Conservation (phyloP, 768 basidiomycete species). For the Trametes cubensis region DNA sequence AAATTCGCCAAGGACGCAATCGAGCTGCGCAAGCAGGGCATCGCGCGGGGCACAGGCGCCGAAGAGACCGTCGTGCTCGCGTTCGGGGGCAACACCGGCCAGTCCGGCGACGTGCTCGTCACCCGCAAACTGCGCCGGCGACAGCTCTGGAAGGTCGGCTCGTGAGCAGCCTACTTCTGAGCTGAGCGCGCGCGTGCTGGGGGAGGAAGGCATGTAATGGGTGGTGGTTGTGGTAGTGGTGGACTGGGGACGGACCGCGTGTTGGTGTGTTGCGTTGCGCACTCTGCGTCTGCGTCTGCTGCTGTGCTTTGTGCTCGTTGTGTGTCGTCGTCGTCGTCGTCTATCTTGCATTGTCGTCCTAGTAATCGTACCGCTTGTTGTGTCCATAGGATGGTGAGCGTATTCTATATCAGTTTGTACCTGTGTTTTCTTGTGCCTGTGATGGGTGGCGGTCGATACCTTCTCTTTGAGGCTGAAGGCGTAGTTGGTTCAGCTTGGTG, state of each 20-base stretch:
- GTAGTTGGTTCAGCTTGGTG: too few relatives aligned
- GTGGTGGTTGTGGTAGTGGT: not conserved
- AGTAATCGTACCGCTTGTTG: slow-evolving; percentile 16
- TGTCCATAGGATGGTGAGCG: slow-evolving; percentile 23
- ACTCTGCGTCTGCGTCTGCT: slow-evolving; percentile 21
- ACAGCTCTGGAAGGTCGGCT: slow-evolving; percentile 47
- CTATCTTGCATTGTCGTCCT: slow-evolving; percentile 27
- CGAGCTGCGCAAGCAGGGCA: slow-evolving; percentile 78
- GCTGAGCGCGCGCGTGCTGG: not conserved
- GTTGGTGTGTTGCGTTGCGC: slow-evolving; percentile 6
- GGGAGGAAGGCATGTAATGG: not conserved
- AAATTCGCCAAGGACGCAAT: slow-evolving; percentile 92
- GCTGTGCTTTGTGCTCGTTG: slow-evolving; percentile 26
- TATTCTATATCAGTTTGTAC: slow-evolving; percentile 17
- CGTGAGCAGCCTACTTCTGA: slow-evolving; percentile 8
- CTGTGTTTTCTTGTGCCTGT: too few relatives aligned
- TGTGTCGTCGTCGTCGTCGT: not conserved
- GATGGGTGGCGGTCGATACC: too few relatives aligned
- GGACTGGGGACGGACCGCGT: not conserved
- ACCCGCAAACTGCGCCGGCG: slow-evolving; percentile 77
- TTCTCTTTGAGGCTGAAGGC: too few relatives aligned
- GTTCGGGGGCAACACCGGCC: slow-evolving; percentile 72
- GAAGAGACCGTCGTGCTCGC: slow-evolving; percentile 93
- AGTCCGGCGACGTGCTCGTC: slow-evolving; percentile 79
- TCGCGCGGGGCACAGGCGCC: slow-evolving; percentile 67